Evolutionary conservation across 345 rosid genomes (phyloP).

Genomic region (Hevea brasiliensis): DNA sequence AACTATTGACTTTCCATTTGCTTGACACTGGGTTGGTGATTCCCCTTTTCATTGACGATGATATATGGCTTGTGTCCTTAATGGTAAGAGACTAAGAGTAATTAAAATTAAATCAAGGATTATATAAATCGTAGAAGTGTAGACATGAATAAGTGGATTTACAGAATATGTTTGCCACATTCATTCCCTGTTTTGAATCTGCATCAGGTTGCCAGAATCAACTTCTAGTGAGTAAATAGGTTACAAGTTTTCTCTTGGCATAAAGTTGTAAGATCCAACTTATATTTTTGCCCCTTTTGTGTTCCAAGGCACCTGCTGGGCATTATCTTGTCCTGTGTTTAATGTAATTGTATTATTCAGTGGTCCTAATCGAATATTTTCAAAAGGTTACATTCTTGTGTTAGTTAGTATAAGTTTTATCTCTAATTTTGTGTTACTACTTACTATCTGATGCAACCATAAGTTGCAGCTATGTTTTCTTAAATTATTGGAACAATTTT

Average conservation of each 20-base stretch:
- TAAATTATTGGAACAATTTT: neutral
- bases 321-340: neutral
- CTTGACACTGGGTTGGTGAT: neutral
- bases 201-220: neutral
- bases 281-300: neutral
- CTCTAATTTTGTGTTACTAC: neutral
- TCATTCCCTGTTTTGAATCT: neutral
- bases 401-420: neutral
- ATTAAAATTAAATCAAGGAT: neutral
- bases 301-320: neutral
- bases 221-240: neutral
- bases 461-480: neutral
- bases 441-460: neutral
- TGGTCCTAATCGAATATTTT: no score
- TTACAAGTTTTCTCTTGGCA: neutral
- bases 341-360: neutral
- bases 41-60: neutral
- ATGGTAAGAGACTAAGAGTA: neutral
- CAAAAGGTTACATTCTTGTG: no score
- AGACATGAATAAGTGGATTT: neutral
- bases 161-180: neutral
- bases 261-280: neutral
- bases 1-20: neutral
- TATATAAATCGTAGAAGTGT: neutral
- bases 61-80: neutral